Percentiles rank a stretch among this genome's conserved stretches.
Conservation (phyloP, 2,329 filamentous ascomycete genomes). For the Pyricularia pennisetigena region DNA sequence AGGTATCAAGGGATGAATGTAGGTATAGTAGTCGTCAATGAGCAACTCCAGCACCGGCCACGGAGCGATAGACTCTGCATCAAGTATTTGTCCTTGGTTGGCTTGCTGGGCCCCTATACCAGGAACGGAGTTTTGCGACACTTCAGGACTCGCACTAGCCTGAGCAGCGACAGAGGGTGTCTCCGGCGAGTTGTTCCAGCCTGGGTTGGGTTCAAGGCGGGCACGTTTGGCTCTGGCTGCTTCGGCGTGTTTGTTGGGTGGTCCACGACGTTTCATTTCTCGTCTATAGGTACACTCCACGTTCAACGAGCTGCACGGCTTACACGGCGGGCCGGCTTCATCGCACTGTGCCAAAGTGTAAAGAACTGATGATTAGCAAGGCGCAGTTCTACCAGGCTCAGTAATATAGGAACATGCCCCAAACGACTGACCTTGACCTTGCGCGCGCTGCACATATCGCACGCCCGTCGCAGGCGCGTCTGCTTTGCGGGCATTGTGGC, state of each 20-base stretch:
- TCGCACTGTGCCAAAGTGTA: conserved; percentile 30
- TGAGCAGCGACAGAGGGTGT: not conserved
- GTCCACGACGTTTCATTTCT: conserved; percentile 47
- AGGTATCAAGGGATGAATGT: conserved; percentile 66
- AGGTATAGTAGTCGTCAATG: conserved; percentile 76
- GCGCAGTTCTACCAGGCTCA: not conserved
- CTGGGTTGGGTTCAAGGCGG: conserved; percentile 22
- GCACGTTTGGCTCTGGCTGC: conserved; percentile 42
- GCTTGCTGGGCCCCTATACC: conserved; percentile 5
- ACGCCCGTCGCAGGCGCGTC: conserved; percentile 47
- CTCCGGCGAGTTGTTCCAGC: not conserved
- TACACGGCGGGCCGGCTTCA: conserved; percentile 44
- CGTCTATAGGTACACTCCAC: conserved; percentile 49
- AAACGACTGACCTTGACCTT: conserved; percentile 40
- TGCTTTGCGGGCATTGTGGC: conserved; percentile 14
- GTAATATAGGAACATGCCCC: not conserved
- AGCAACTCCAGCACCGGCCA: conserved; percentile 57
- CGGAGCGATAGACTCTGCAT: conserved; percentile 62
- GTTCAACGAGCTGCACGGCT: conserved; percentile 44
- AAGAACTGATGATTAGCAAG: not conserved
- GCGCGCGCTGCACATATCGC: conserved; percentile 52
- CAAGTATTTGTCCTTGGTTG: conserved; percentile 25
- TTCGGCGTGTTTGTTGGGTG: conserved; percentile 49
- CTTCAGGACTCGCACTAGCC: not conserved
- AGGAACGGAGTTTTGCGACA: not conserved